These are phyloP conservation scores for Epichloe typhina DNA, from an alignment of 2,329 filamentous ascomycete species.

Conservation along the genomic window DNA sequence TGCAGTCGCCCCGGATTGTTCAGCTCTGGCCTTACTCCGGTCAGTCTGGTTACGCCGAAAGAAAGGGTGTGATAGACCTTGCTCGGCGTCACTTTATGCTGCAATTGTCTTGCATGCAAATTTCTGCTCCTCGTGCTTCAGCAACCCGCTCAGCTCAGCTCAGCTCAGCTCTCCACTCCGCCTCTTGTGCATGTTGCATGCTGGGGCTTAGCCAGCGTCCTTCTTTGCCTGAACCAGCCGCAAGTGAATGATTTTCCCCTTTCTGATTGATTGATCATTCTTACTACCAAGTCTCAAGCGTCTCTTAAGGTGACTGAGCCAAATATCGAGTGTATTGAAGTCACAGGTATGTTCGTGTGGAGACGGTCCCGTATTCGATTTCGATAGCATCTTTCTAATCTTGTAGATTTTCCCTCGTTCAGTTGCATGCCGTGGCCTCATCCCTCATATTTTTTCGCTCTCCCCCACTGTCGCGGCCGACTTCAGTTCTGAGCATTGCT, in stretches of 20 bases:
- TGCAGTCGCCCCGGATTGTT: conserved; percentile 10
- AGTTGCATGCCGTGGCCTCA: conserved; percentile 25
- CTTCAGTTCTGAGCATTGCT: conserved; percentile 28
- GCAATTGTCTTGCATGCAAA: neutral
- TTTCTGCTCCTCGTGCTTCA: neutral
- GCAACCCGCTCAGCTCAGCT: neutral
- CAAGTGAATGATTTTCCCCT: neutral
- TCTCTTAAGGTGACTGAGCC: neutral
- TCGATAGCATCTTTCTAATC: conserved; percentile 7
- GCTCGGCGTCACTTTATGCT: neutral
- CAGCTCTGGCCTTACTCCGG: conserved; percentile 2
- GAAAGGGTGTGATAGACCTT: neutral
- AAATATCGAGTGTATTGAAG: conserved; percentile 1
- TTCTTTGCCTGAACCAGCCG: neutral
- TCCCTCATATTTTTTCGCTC: conserved; percentile 22
- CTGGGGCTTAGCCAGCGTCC: neutral
- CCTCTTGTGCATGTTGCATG: neutral
- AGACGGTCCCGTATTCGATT: conserved; percentile 6
- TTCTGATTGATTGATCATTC: neutral
- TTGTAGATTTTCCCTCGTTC: conserved; percentile 8
- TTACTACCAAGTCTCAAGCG: neutral
- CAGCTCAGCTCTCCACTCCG: neutral
- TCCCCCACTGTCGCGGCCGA: conserved; percentile 32
- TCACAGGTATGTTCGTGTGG: conserved; percentile 15
- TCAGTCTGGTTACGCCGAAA: neutral